These are phyloP conservation scores for Ceratobasidium sp. DNA, from an alignment of 1,284 basidiomycete genomes.

Conservation along the genomic window DNA sequence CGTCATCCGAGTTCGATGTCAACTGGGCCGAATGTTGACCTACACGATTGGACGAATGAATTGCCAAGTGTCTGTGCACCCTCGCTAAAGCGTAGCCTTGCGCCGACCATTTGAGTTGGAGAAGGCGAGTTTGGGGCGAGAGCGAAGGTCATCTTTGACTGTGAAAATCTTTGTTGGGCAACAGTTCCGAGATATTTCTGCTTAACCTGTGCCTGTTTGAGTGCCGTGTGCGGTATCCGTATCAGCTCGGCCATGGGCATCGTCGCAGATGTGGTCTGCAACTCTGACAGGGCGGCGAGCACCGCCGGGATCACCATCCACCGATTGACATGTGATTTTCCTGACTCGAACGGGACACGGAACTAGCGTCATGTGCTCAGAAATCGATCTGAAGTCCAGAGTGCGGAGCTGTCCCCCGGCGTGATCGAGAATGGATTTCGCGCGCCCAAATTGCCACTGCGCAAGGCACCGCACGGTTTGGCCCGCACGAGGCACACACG, in stretches of 20 bases:
- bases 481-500: not conserved
- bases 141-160: too few species aligned
- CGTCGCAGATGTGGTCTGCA: too few species aligned
- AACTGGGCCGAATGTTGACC: too few species aligned
- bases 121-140: not conserved
- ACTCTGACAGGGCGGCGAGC: too few species aligned
- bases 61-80: not conserved
- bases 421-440: not conserved
- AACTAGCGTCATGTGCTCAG: constrained; percentile 12
- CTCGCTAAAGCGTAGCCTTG: not conserved
- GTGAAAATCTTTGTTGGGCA: not conserved
- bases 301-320: not conserved
- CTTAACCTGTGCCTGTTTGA: too few species aligned
- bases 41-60: too few species aligned
- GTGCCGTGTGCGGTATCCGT: too few species aligned
- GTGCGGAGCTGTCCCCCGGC: not conserved
- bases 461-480: not conserved
- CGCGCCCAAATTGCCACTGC: constrained; percentile 1
- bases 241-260: too few species aligned
- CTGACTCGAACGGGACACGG: not conserved
- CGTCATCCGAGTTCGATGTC: too few species aligned
- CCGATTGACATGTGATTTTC: constrained; percentile 28
- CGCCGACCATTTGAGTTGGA: not conserved
- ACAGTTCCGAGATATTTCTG: not conserved
- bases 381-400: too few species aligned